These are phyloP conservation scores for Aspergillus kassunensis DNA, from an alignment of 495 filamentous ascomycete species.

Conservation along the genomic window DNA sequence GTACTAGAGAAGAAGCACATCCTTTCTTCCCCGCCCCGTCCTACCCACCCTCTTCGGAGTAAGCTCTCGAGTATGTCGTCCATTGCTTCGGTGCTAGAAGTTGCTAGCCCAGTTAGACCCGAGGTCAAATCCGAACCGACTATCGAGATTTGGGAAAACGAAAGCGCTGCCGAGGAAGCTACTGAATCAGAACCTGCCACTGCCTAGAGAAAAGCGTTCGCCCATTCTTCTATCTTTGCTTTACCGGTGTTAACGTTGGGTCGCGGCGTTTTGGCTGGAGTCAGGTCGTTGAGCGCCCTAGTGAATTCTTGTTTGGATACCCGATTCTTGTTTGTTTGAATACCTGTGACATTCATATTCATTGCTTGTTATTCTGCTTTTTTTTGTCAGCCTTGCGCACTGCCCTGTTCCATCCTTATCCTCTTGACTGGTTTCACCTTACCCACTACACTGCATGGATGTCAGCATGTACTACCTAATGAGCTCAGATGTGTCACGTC, in stretches of 20 bases:
- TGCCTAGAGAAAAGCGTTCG: neutral
- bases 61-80: conserved; percentile 25
- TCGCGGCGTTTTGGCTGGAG: neutral
- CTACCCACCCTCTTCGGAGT: conserved; percentile 14
- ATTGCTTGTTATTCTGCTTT: conserved; percentile 1
- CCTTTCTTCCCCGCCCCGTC: conserved; percentile 9
- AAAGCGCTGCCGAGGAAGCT: conserved; percentile 50
- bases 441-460: neutral
- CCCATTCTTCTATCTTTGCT: neutral
- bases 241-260: neutral
- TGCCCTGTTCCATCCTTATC: neutral
- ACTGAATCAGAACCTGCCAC: conserved; percentile 7
- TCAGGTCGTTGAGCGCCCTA: neutral
- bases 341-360: conserved; percentile 12
- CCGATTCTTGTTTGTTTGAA: conserved; percentile 11
- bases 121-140: conserved; percentile 15
- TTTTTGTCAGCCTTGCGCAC: neutral
- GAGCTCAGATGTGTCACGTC: conserved; percentile 20
- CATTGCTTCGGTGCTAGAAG: conserved; percentile 32
- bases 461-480: conserved; percentile 18
- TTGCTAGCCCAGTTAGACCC: conserved; percentile 16
- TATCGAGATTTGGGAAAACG: conserved; percentile 64
- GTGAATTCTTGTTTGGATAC: conserved; percentile 8
- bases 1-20: conserved; percentile 16
- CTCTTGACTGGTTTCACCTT: neutral